Percentiles rank a stretch among this genome's conserved stretches.
Conservation (phyloP, 176 grass and related monocot species). For the Rhynchospora breviuscula region DNA sequence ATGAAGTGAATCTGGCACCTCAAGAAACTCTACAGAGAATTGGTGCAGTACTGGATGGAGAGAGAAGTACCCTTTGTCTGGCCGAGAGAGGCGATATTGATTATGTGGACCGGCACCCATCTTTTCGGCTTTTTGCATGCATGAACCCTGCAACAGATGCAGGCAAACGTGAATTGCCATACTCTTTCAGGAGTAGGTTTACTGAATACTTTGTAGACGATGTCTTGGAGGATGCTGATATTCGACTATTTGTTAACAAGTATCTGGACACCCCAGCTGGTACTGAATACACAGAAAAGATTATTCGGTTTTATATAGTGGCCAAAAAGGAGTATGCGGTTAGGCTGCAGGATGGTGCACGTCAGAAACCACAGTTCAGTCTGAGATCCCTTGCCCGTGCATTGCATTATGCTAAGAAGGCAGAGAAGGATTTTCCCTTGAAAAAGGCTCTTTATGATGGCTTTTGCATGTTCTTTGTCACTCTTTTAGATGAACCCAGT, state of each 20-base stretch:
- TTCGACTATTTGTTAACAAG: constrained; percentile 66
- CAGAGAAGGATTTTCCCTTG: constrained; percentile 62
- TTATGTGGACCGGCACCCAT: constrained; percentile 73
- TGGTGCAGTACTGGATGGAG: constrained; percentile 68
- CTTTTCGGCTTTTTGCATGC: constrained; percentile 83
- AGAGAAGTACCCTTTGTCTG: constrained; percentile 77
- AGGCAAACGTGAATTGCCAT: constrained; percentile 83
- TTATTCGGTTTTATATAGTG: constrained; percentile 74
- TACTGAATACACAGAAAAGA: constrained; percentile 44
- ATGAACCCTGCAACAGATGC: constrained; percentile 99
- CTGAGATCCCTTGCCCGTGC: constrained; percentile 87
- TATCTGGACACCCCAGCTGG: constrained; percentile 54
- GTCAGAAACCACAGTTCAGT: constrained; percentile 94
- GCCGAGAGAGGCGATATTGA: constrained; percentile 87
- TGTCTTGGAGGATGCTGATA: constrained; percentile 80
- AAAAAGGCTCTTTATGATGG: constrained; percentile 89
- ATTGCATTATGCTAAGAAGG: constrained; percentile 54
- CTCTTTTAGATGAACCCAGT: constrained; percentile 75
- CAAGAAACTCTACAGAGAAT: constrained; percentile 98
- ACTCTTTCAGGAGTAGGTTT: constrained; percentile 82
- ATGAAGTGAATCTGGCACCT: constrained; percentile 97
- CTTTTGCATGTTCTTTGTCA: constrained; percentile 99
- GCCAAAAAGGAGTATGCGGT: constrained; percentile 75
- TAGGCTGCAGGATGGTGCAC: constrained; percentile 87
- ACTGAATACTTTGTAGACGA: constrained; percentile 96